These are phyloP conservation scores for Lathyrus sativus DNA, from an alignment of 306 rosid species.

Conservation along the genomic window DNA sequence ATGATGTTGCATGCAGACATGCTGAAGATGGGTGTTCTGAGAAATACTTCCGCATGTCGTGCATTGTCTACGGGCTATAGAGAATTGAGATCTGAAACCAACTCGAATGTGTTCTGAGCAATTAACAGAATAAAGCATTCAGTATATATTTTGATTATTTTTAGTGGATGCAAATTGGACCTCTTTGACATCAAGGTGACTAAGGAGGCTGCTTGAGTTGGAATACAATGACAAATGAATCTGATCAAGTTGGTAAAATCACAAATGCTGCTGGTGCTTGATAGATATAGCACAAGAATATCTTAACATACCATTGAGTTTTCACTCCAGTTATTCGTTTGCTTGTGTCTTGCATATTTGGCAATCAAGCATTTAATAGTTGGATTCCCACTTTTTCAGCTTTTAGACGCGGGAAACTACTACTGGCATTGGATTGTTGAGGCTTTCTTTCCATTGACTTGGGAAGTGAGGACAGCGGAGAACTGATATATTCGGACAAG, in stretches of 20 bases:
- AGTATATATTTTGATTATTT: conserved; percentile 24
- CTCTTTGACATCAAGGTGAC: too few relatives aligned
- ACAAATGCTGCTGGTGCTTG: conserved; percentile 15
- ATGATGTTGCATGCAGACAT: conserved; percentile 77
- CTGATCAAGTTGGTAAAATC: conserved; percentile 11
- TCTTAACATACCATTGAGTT: not conserved
- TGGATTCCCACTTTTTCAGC: not conserved
- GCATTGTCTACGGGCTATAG: conserved; percentile 57
- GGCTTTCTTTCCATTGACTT: conserved; percentile 4
- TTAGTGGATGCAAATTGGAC: conserved; percentile 6
- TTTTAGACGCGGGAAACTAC: too few relatives aligned
- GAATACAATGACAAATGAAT: conserved; percentile 8
- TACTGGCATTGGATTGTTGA: too few relatives aligned
- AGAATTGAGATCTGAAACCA: conserved; percentile 44
- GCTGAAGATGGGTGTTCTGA: conserved; percentile 61
- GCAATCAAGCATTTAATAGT: conserved; percentile 22
- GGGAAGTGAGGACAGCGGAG: not conserved
- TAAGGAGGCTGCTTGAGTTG: not conserved
- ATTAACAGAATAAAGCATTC: conserved; percentile 30
- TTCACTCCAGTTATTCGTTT: conserved; percentile 11
- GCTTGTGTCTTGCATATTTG: not conserved
- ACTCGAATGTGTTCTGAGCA: conserved; percentile 43
- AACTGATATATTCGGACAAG: not conserved
- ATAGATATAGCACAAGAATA: not conserved
- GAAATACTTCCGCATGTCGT: conserved; percentile 34